A percentile compares a stretch with the other conserved stretches of the same genome.
Evolutionary conservation across 805 yeast species (phyloP).

Genomic region (Cyberlindnera samutprakarnensis): DNA sequence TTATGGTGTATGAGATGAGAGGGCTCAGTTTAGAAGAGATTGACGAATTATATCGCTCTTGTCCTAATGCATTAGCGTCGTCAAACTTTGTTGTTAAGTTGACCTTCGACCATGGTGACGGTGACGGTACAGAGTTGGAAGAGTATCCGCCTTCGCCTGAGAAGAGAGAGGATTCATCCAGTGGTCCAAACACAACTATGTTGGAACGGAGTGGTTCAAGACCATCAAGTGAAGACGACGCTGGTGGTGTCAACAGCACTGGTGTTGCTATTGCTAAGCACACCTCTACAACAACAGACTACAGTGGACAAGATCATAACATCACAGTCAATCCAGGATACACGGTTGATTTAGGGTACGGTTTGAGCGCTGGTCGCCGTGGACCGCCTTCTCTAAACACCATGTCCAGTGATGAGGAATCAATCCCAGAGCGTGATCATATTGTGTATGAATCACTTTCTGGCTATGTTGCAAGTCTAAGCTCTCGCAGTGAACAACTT

Average conservation of each 20-base stretch:
- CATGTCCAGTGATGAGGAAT: slow-evolving; percentile 13
- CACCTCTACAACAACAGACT: background rate
- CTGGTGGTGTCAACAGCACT: background rate
- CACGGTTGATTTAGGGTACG: slow-evolving; percentile 20
- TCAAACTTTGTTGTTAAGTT: slow-evolving; percentile 28
- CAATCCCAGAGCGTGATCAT: background rate
- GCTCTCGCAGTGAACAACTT: slow-evolving; percentile 9
- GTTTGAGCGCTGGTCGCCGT: slow-evolving; percentile 14
- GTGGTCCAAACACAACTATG: no score
- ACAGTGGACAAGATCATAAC: background rate
- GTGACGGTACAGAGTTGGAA: slow-evolving; percentile 1
- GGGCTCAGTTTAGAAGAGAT: slow-evolving; percentile 78
- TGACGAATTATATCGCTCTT: slow-evolving; percentile 61
- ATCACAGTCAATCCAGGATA: slow-evolving; percentile 13
- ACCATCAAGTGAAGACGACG: no score
- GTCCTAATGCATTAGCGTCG: slow-evolving; percentile 49
- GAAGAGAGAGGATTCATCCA: slow-evolving; percentile 4
- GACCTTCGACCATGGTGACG: slow-evolving; percentile 5
- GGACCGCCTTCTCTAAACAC: slow-evolving; percentile 22
- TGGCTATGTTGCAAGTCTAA: slow-evolving; percentile 17
- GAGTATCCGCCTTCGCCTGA: background rate
- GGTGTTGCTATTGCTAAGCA: background rate
- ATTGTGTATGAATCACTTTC: slow-evolving; percentile 8
- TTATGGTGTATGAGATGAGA: slow-evolving; percentile 70
- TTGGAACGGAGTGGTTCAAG: no score